Conservation (phyloP, 768 basidiomycete genomes). For the Fibroporia radiculosa region DNA sequence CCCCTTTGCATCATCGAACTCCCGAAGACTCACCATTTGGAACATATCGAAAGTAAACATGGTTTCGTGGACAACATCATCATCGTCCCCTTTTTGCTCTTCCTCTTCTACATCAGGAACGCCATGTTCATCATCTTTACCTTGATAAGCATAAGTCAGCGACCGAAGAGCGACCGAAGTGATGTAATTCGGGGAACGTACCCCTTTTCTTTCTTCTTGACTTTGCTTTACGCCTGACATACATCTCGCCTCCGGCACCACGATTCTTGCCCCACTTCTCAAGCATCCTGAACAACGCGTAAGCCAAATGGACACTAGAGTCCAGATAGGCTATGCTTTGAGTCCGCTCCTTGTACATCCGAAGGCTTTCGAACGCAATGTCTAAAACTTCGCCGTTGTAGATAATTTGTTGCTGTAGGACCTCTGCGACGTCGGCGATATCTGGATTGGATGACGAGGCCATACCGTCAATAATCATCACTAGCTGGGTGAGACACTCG, state of each 20-base stretch:
- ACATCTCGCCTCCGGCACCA: slow-evolving; percentile 51
- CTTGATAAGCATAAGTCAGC: slow-evolving; percentile 20
- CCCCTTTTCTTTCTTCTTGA: slow-evolving; percentile 35
- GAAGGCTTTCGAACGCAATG: slow-evolving; percentile 70
- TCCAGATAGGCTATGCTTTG: slow-evolving; percentile 79
- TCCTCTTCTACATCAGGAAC: slow-evolving; percentile 67
- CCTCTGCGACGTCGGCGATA: slow-evolving; percentile 68
- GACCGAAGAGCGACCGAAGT: slow-evolving; percentile 11
- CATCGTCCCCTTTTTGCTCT: slow-evolving; percentile 50
- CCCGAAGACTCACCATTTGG: slow-evolving; percentile 57
- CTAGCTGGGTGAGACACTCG: slow-evolving; percentile 87
- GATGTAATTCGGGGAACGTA: slow-evolving; percentile 18
- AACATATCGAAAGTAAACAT: slow-evolving; percentile 90
- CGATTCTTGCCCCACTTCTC: slow-evolving; percentile 80
- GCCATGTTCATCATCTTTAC: slow-evolving; percentile 47
- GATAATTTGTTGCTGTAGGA: slow-evolving; percentile 84
- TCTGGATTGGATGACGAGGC: slow-evolving; percentile 30
- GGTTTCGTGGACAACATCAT: slow-evolving; percentile 71
- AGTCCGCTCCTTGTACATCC: slow-evolving; percentile 73
- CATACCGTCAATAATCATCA: slow-evolving; percentile 86
- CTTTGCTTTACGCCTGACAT: slow-evolving; percentile 59
- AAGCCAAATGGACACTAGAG: slow-evolving; percentile 75
- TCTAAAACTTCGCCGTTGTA: slow-evolving; percentile 96
- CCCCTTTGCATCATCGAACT: too few relatives aligned
- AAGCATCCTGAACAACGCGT: slow-evolving; percentile 81